Base-by-base conservation (phyloP, 169 alveolate species). In the Cyclospora cayetanensis region DNA sequence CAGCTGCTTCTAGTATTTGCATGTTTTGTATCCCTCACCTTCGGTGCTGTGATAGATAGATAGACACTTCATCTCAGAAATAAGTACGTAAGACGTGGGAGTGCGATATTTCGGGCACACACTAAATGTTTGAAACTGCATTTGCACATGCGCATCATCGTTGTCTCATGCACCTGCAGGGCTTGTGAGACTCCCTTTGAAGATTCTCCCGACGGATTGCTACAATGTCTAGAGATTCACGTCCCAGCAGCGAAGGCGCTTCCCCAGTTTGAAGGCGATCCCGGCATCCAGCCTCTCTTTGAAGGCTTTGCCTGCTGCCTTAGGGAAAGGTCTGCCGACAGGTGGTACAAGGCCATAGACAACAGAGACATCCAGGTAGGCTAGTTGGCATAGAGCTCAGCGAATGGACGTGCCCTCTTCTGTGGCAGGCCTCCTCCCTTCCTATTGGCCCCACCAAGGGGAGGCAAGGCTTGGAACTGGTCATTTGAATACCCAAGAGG, bases 301-400 rank as follows among this genome's bases (percentile, higher is more conserved):
- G 93, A 88, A 39, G 95, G 95, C 74, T 50, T 93, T 4, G 95
- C 93, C 43, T 93, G 92, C 35, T 92, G 92, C 35, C 76, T 93
- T 39, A 90, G 90, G 46, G 92, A 92, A 4, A 86, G 76, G 77
- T 66, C 46, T 20, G 93, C 92, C 43, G 86, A 83, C 43, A 46
- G 53, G 1, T 93, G 95, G 95, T 82, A 84, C 93, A 90, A 90
- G 70, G 91, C 93, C n/a, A 76, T 53, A 31, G 95, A 90, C 72
- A 91, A 91, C 39, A 35, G 91, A 5, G 95, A 93, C 63, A 90
- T 92, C 29, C 92, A 66, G 25, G 93, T 84, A 42, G 46, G 93
- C 29, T n/a, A n/a, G n/a, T n/a, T n/a, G n/a, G n/a, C n/a, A n/a
- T n/a, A n/a, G n/a, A n/a, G n/a, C n/a, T n/a, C n/a, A n/a, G n/a